Evolutionary conservation across 345 rosid genomes (phyloP).

Genomic region (Diplotaxis tenuifolia): DNA sequence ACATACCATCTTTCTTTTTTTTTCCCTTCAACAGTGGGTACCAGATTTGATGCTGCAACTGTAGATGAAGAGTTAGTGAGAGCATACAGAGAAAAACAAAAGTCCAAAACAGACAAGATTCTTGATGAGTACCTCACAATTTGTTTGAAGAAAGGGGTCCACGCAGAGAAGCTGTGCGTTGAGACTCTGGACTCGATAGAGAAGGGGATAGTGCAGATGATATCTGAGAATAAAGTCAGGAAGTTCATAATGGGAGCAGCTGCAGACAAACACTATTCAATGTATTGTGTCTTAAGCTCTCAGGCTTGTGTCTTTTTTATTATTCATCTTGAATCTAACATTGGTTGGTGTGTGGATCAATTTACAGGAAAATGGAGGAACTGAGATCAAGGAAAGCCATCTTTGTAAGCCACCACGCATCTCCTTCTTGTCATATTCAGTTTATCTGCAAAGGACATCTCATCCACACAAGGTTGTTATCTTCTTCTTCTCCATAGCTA

Average conservation of each 20-base stretch:
- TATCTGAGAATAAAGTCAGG: conserved; percentile 46
- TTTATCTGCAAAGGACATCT: conserved; percentile 68
- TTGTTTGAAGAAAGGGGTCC: conserved; percentile 59
- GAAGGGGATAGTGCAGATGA: conserved; percentile 59
- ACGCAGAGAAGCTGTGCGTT: conserved; percentile 52
- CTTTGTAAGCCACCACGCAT: conserved; percentile 50
- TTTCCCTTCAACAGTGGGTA: conserved; percentile 55
- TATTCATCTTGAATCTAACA: background rate
- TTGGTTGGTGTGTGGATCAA: conserved; percentile 5
- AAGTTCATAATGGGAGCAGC: conserved; percentile 90
- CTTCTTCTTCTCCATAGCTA: background rate
- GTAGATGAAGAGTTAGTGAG: conserved; percentile 53
- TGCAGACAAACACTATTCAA: conserved; percentile 59
- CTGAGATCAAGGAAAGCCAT: conserved; percentile 76
- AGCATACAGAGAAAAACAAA: conserved; percentile 55
- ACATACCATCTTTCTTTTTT: background rate
- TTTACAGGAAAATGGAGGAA: conserved; percentile 62
- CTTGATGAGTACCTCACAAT: conserved; percentile 54
- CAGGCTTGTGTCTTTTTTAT: background rate
- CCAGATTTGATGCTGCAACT: conserved; percentile 54
- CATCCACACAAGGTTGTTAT: conserved; percentile 54
- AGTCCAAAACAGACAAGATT: conserved; percentile 45
- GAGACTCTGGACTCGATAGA: conserved; percentile 59
- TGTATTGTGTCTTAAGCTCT: conserved; percentile 36
- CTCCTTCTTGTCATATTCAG: conserved; percentile 60